Conservation (phyloP, 2,329 filamentous ascomycete species). For the Lecanicillium sp. region DNA sequence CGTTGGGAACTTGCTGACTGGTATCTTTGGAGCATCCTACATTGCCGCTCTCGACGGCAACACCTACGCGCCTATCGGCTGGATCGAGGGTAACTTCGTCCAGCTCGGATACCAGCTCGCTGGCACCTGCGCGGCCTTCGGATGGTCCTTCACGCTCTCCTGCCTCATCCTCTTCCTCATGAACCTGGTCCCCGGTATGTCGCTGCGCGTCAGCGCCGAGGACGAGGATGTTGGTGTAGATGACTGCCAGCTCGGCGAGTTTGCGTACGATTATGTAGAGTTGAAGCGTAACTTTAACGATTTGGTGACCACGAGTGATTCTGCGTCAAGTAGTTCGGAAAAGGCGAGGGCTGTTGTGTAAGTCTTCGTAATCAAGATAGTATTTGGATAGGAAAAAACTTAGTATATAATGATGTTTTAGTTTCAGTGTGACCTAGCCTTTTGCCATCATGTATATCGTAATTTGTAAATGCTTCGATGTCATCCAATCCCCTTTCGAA, state of each 20-base stretch:
- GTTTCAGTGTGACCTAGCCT: no score
- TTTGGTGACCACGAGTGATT: slow-evolving; percentile 14
- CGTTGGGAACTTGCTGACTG: slow-evolving; percentile 71
- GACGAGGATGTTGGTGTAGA: slow-evolving; percentile 66
- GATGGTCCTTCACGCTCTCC: slow-evolving; percentile 61
- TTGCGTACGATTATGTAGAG: slow-evolving; percentile 80
- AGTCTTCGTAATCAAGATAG: no score
- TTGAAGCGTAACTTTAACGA: slow-evolving; percentile 55
- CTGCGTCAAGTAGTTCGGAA: slow-evolving; percentile 23
- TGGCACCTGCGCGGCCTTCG: slow-evolving; percentile 57
- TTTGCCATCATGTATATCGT: no score
- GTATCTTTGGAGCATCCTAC: slow-evolving; percentile 69
- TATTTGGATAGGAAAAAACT: no score
- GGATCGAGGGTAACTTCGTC: slow-evolving; percentile 65
- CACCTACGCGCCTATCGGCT: slow-evolving; percentile 53
- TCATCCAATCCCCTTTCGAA: no score
- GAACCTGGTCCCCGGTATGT: slow-evolving; percentile 65
- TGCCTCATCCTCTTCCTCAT: slow-evolving; percentile 64
- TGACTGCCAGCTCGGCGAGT: slow-evolving; percentile 73
- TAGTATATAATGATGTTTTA: no score
- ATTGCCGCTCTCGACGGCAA: slow-evolving; percentile 69
- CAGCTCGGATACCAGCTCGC: slow-evolving; percentile 68
- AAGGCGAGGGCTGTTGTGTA: slow-evolving; percentile 19
- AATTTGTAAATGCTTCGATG: no score
- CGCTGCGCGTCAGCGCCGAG: slow-evolving; percentile 59